These are phyloP conservation scores for Domatiomyces catenatus DNA, from an alignment of 2,329 filamentous ascomycete species.

Conservation along the genomic window DNA sequence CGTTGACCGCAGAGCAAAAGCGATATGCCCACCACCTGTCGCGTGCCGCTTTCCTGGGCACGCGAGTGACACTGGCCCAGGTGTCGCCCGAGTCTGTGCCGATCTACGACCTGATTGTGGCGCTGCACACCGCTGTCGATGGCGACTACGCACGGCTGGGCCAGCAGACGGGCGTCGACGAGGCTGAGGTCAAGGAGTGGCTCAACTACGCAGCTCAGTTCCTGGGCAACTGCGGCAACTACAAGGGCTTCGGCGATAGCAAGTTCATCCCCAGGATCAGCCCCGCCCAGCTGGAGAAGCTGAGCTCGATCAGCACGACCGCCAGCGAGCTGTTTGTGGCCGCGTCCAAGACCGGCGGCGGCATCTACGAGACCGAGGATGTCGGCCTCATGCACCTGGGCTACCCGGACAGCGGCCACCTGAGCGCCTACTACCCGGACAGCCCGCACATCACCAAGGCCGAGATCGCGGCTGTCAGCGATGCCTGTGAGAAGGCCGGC, in stretches of 20 bases:
- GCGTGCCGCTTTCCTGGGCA: slow-evolving; percentile 63
- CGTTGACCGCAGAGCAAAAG: slow-evolving; percentile 48
- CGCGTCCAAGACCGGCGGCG: slow-evolving; percentile 43
- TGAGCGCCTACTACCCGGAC: slow-evolving; percentile 71
- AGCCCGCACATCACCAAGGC: slow-evolving; percentile 57
- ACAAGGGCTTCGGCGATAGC: slow-evolving; percentile 73
- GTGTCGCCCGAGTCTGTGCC: slow-evolving; percentile 66
- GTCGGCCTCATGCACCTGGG: slow-evolving; percentile 58
- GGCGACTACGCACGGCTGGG: slow-evolving; percentile 59
- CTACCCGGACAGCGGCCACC: slow-evolving; percentile 57
- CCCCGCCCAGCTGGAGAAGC: slow-evolving; percentile 46
- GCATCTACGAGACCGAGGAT: slow-evolving; percentile 54
- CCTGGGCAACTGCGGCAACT: slow-evolving; percentile 67
- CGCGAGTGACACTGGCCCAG: slow-evolving; percentile 63
- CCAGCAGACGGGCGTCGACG: slow-evolving; percentile 47
- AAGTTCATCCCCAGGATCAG: slow-evolving; percentile 65
- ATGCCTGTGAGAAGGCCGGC: slow-evolving; percentile 56
- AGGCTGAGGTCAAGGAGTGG: slow-evolving; percentile 51
- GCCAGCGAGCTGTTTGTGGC: slow-evolving; percentile 50
- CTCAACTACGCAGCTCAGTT: slow-evolving; percentile 66
- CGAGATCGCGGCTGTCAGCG: slow-evolving; percentile 58
- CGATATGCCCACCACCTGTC: slow-evolving; percentile 76
- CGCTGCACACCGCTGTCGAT: slow-evolving; percentile 48
- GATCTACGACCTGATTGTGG: slow-evolving; percentile 67
- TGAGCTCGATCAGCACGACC: slow-evolving; percentile 45